These are phyloP conservation scores for Globisporangium emineosum DNA, from an alignment of 352 stramenopile species.

Conservation along the genomic window DNA sequence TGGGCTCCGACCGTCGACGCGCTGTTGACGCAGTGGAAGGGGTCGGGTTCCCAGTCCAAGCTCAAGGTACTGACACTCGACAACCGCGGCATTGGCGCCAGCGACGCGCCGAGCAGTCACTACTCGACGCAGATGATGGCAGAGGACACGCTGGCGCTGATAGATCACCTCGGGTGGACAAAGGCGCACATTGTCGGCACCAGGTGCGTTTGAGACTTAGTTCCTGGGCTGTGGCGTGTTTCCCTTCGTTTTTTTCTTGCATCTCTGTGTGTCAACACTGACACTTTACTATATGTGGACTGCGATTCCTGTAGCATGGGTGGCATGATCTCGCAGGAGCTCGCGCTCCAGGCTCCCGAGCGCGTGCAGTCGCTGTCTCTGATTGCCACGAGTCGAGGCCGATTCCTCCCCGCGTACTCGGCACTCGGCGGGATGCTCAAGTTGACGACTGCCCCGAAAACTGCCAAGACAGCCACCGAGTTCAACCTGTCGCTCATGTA, in stretches of 20 bases:
- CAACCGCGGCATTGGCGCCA: slow-evolving; percentile 52
- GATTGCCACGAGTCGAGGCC: slow-evolving; percentile 31
- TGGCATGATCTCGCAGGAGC: slow-evolving; percentile 55
- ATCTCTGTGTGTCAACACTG: too few species aligned
- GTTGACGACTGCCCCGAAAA: too few species aligned
- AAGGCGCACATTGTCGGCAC: slow-evolving; percentile 11
- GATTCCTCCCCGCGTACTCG: slow-evolving; percentile 3
- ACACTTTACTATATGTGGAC: too few species aligned
- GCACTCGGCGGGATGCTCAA: slow-evolving; percentile 5
- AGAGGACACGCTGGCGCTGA: slow-evolving; percentile 26
- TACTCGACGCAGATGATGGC: slow-evolving; percentile 38
- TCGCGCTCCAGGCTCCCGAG: slow-evolving; percentile 25
- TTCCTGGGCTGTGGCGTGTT: too few species aligned
- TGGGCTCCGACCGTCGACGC: slow-evolving; percentile 34
- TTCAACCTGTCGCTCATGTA: slow-evolving; percentile 12
- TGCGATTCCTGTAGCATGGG: slow-evolving; percentile 22
- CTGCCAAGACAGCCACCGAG: too few species aligned
- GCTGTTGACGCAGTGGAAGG: slow-evolving; percentile 26
- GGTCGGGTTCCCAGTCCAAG: slow-evolving; percentile 14
- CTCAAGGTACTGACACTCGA: slow-evolving; percentile 55
- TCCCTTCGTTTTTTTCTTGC: not conserved
- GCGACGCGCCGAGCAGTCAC: slow-evolving; percentile 25
- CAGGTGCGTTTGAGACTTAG: not conserved
- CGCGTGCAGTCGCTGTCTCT: slow-evolving; percentile 43
- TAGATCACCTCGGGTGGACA: slow-evolving; percentile 20